phyloP scores from a whole-genome alignment of 306 rosid genomes.

The Senna siamea region DNA sequence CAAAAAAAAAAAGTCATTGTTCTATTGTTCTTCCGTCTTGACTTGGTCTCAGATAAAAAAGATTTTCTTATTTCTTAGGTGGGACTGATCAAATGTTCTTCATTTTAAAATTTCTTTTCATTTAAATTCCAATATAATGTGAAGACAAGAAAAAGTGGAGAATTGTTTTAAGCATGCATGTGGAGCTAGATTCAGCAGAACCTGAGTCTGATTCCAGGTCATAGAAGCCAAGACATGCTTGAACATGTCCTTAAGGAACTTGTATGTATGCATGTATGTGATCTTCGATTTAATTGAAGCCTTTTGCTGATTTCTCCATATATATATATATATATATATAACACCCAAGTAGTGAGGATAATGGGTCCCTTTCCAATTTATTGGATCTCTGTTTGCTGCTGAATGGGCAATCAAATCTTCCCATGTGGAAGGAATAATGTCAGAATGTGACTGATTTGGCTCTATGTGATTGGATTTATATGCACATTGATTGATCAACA shows the following conservation, averaged over 20 bases:
- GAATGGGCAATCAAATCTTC: slow-evolving; percentile 34
- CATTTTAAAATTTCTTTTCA: too few relatives aligned
- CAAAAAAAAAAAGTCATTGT: too few relatives aligned
- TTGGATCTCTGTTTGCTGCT: slow-evolving; percentile 6
- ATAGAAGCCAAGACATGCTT: slow-evolving; percentile 11
- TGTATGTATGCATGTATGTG: background rate
- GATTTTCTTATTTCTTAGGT: background rate
- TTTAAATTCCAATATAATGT: background rate
- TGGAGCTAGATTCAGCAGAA: background rate
- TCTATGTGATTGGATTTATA: slow-evolving; percentile 9
- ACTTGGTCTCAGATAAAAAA: background rate
- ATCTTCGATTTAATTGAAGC: background rate
- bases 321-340: too few relatives aligned
- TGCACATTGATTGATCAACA: slow-evolving; percentile 12
- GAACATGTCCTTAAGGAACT: background rate
- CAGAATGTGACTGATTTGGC: slow-evolving; percentile 35
- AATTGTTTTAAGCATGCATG: background rate
- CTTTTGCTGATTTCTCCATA: background rate
- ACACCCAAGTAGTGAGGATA: background rate
- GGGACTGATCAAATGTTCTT: background rate
- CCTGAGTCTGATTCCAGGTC: slow-evolving; percentile 19
- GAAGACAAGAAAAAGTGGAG: background rate
- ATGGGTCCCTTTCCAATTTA: slow-evolving; percentile 6
- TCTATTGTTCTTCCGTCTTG: background rate
- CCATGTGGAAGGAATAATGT: slow-evolving; percentile 38